These are phyloP conservation scores for Vitis rupestris DNA, from an alignment of 164 flowering plant species.

Conservation along the genomic window DNA sequence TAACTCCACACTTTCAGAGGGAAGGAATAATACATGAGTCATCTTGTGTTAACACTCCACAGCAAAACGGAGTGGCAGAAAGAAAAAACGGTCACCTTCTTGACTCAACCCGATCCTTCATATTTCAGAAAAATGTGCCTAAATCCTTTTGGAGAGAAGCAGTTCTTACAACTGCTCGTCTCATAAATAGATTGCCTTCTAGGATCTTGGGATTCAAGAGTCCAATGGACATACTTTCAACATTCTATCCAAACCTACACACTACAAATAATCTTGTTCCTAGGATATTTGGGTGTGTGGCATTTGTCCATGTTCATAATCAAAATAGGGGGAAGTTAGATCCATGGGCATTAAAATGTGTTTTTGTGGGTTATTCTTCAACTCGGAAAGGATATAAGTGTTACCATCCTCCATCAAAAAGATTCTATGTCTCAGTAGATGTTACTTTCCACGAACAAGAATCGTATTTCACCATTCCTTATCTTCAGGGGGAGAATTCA, in stretches of 20 bases:
- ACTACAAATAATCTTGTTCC: constrained; percentile 14
- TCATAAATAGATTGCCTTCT: too few relatives aligned
- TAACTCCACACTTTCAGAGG: too few relatives aligned
- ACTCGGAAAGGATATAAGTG: too few relatives aligned
- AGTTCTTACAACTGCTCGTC: too few relatives aligned
- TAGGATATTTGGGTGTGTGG: neutral
- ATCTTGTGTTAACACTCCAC: too few relatives aligned
- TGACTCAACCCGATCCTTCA: neutral
- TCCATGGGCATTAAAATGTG: neutral
- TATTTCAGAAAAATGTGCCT: constrained; percentile 8
- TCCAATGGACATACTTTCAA: neutral
- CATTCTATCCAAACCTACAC: constrained; percentile 9
- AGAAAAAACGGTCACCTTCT: too few relatives aligned
- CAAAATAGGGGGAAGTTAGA: constrained; percentile 15
- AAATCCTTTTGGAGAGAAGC: constrained; percentile 12
- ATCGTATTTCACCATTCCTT: constrained; percentile 9
- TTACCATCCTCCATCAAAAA: constrained; percentile 7
- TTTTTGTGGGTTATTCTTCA: too few relatives aligned
- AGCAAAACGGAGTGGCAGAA: too few relatives aligned
- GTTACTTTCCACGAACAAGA: constrained; percentile 12
- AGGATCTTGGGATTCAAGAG: too few relatives aligned
- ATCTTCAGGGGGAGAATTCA: constrained; percentile 17
- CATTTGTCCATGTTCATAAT: constrained; percentile 11
- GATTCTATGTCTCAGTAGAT: constrained; percentile 8
- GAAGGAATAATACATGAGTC: too few relatives aligned